Evolutionary conservation across 176 grass and related monocot species (phyloP).

Genomic region (Musa schizocarpa): DNA sequence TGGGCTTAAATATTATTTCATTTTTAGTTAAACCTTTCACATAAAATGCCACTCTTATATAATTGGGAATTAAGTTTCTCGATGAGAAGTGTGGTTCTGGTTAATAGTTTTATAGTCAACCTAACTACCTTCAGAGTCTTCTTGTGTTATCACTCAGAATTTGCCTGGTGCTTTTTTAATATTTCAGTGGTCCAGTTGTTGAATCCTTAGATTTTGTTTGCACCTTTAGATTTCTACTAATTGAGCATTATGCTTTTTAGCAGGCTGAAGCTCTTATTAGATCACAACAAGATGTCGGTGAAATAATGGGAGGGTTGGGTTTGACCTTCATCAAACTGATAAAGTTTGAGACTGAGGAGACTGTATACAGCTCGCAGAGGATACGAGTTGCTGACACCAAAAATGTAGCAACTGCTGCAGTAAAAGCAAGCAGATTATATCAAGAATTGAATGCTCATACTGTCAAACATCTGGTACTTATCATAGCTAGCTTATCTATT

Average conservation of each 20-base stretch:
- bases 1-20: too few species aligned
- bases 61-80: too few species aligned
- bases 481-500: background rate
- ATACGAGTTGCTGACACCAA: constrained; percentile 72
- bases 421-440: constrained; percentile 88
- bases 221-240: background rate
- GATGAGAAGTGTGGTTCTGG: too few species aligned
- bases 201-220: background rate
- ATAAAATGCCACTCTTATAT: too few species aligned
- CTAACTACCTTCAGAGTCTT: too few species aligned
- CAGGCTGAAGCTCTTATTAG: constrained; percentile 91
- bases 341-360: constrained; percentile 85
- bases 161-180: too few species aligned
- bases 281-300: constrained; percentile 92
- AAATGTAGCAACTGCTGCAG: constrained; percentile 73
- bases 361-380: constrained; percentile 66
- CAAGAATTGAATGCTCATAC: constrained; percentile 95
- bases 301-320: constrained; percentile 90
- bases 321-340: constrained; percentile 88
- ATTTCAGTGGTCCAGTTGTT: background rate
- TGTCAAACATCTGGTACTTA: constrained; percentile 80
- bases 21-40: too few species aligned
- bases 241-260: background rate
- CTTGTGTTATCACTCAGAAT: too few species aligned
- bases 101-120: background rate